phyloP scores from a whole-genome alignment of 2,329 filamentous ascomycete genomes.

The Blumeria graminis region DNA sequence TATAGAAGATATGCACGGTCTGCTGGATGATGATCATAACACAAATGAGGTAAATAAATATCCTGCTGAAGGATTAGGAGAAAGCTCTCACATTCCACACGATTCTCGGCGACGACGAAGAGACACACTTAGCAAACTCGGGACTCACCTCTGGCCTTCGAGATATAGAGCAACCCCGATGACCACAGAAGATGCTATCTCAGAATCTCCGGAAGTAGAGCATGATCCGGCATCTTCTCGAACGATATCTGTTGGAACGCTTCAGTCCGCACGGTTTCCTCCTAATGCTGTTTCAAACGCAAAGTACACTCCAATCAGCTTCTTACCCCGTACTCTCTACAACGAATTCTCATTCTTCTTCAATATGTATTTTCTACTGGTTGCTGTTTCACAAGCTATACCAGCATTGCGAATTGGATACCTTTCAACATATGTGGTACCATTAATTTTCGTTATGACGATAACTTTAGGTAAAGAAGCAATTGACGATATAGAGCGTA shows the following conservation, averaged over 20 bases:
- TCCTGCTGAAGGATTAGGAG: neutral
- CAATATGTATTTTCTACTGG: constrained; percentile 95
- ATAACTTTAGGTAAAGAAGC: constrained; percentile 95
- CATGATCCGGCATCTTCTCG: constrained; percentile 48
- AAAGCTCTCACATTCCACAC: neutral
- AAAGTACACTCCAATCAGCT: constrained; percentile 89
- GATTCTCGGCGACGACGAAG: constrained; percentile 13
- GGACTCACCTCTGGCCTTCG: constrained; percentile 35
- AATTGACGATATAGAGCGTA: constrained; percentile 68
- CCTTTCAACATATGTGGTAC: constrained; percentile 80
- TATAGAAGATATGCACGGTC: constrained; percentile 40
- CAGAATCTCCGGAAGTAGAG: constrained; percentile 24
- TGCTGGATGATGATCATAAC: constrained; percentile 38
- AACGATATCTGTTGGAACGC: constrained; percentile 48
- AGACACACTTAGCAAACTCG: constrained; percentile 21
- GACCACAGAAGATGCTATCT: constrained; percentile 8
- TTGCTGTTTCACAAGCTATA: constrained; percentile 82
- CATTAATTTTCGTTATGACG: constrained; percentile 69
- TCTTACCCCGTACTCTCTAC: constrained; percentile 81
- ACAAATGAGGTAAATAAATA: constrained; percentile 15
- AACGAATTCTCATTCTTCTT: constrained; percentile 99
- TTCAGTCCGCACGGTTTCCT: constrained; percentile 54
- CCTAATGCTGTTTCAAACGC: constrained; percentile 86
- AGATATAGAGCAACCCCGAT: constrained; percentile 27
- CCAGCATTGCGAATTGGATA: constrained; percentile 80